These are phyloP conservation scores for Trichoderma simmonsii DNA, from an alignment of 2,329 filamentous ascomycete genomes.

Conservation along the genomic window DNA sequence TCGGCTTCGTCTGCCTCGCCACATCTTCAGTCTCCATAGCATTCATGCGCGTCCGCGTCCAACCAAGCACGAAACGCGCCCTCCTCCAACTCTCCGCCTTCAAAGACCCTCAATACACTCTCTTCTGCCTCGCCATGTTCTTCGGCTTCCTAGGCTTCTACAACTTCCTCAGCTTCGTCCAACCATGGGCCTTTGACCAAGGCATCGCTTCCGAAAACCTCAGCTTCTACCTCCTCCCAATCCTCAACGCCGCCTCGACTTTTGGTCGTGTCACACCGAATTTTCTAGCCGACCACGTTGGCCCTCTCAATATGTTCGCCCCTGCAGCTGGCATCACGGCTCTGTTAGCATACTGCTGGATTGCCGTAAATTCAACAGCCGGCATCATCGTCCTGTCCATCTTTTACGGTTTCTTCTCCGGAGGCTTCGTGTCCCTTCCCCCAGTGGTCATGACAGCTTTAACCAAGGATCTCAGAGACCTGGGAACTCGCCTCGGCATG, in stretches of 20 bases:
- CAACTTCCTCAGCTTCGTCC: too few relatives aligned
- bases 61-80: too few relatives aligned
- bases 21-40: too few relatives aligned
- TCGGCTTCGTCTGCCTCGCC: background rate
- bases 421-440: background rate
- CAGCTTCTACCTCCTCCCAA: conserved; percentile 41
- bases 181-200: too few relatives aligned
- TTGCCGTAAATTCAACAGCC: background rate
- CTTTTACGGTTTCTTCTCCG: background rate
- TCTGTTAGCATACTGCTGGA: background rate
- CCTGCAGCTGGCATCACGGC: background rate
- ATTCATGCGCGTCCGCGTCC: too few relatives aligned
- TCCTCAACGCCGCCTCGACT: conserved; percentile 47
- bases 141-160: too few relatives aligned
- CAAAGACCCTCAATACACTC: too few relatives aligned
- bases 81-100: too few relatives aligned
- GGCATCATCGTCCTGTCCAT: background rate
- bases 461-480: background rate
- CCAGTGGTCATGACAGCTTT: background rate
- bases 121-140: too few relatives aligned
- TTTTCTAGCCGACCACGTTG: conserved; percentile 29
- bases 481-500: background rate
- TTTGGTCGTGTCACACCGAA: conserved; percentile 45
- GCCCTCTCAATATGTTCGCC: background rate
- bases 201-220: background rate